Evolutionary conservation across 331 rosid genomes (phyloP).

Genomic region (Stylosanthes scabra): DNA sequence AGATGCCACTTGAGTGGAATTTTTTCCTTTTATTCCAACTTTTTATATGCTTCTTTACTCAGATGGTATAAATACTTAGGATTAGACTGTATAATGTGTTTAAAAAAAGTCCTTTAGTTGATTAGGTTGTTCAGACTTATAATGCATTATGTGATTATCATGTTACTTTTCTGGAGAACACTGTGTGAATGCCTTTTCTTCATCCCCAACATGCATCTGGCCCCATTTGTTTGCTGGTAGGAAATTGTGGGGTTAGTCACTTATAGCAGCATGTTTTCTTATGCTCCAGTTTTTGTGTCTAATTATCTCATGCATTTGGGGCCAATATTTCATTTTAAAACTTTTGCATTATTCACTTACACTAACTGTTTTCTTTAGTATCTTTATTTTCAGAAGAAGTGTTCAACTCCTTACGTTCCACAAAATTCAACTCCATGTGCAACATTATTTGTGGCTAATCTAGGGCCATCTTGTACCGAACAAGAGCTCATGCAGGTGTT

Average conservation of each 20-base stretch:
- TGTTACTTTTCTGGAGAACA: conserved; percentile 6
- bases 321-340: conserved; percentile 15
- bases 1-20: conserved; percentile 20
- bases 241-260: background rate
- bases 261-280: conserved; percentile 11
- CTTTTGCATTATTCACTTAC: conserved; percentile 13
- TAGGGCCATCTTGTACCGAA: conserved; percentile 89
- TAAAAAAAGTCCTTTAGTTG: conserved; percentile 3
- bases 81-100: background rate
- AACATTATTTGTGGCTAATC: conserved; percentile 90
- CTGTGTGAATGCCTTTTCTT: conserved; percentile 12
- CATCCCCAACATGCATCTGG: background rate
- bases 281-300: background rate
- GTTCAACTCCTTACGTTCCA: conserved; percentile 53
- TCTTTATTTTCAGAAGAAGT: conserved; percentile 48
- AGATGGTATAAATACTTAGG: background rate
- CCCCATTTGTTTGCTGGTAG: conserved; percentile 1
- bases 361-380: conserved; percentile 6
- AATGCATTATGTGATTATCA: background rate
- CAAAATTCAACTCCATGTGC: conserved; percentile 73
- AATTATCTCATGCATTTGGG: conserved; percentile 2
- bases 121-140: conserved; percentile 28
- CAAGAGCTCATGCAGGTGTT: conserved; percentile 82
- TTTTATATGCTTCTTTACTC: conserved; percentile 5
- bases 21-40: conserved; percentile 9